A percentile compares a stretch with the other conserved stretches of the same genome.
These are phyloP conservation scores for Amyloporia xantha DNA, from an alignment of 768 basidiomycete species.

Conservation along the genomic window DNA sequence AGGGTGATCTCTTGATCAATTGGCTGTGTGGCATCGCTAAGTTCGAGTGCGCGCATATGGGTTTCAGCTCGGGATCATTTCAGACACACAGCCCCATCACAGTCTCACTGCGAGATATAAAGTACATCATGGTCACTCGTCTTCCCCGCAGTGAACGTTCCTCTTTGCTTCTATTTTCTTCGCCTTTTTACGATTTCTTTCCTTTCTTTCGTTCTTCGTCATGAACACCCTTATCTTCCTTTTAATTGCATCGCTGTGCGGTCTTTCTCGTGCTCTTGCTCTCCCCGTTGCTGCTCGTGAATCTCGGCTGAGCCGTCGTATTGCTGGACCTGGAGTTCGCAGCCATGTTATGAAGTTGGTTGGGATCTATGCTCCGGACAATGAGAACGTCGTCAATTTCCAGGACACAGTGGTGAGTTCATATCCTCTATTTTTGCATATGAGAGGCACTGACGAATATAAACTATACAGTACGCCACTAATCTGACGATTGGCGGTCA, in stretches of 20 bases:
- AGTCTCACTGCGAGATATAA: background rate
- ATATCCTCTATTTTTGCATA: background rate
- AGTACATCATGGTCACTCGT: background rate
- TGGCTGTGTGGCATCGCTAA: background rate
- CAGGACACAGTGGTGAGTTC: conserved; percentile 16
- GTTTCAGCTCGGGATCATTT: conserved; percentile 2
- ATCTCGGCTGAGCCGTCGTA: conserved; percentile 4
- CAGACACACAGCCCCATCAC: conserved; percentile 1
- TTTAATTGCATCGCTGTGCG: conserved; percentile 20
- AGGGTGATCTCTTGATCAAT: too few relatives aligned
- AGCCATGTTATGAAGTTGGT: conserved; percentile 6
- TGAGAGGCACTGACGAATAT: background rate
- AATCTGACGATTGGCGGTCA: conserved; percentile 18
- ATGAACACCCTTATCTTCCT: conserved; percentile 15
- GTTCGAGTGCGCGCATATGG: too few relatives aligned
- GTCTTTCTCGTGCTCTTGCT: conserved; percentile 15
- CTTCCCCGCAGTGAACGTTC: conserved; percentile 9
- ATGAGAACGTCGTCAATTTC: conserved; percentile 12
- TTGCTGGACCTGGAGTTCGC: conserved; percentile 2
- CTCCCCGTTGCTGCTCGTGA: conserved; percentile 11
- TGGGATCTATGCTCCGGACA: background rate
- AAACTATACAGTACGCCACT: conserved; percentile 15
- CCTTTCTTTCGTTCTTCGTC: conserved; percentile 7
- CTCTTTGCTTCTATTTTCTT: conserved; percentile 7
- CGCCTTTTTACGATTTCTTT: background rate